Percentiles rank a stretch among this genome's conserved stretches.
phyloP scores from a whole-genome alignment of 768 basidiomycete species.

The Pholiota molesta region DNA sequence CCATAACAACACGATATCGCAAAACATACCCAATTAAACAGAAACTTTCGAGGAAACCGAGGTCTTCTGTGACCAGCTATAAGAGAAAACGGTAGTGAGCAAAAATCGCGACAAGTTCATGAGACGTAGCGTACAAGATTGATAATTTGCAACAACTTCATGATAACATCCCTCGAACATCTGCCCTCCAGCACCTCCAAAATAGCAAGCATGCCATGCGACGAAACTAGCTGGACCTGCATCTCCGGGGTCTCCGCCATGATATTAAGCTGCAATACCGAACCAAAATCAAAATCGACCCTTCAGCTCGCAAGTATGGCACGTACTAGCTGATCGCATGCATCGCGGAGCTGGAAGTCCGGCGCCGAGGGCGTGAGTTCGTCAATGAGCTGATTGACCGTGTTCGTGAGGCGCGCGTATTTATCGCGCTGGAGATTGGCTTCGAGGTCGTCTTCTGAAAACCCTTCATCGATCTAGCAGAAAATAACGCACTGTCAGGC shows the following conservation, averaged over 20 bases:
- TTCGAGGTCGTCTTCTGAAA: conserved; percentile 89
- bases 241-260: conserved; percentile 83
- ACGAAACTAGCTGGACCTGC: conserved; percentile 84
- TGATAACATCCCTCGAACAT: conserved; percentile 82
- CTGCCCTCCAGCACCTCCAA: conserved; percentile 90
- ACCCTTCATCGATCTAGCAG: conserved; percentile 86
- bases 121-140: conserved; percentile 66
- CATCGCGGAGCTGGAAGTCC: conserved; percentile 81
- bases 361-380: conserved; percentile 80
- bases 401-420: conserved; percentile 81
- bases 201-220: conserved; percentile 94
- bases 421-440: conserved; percentile 93
- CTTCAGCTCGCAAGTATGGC: conserved; percentile 3
- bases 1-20: conserved; percentile 55
- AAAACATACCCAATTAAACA: conserved; percentile 79
- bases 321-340: conserved; percentile 85
- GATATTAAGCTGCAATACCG: conserved; percentile 62
- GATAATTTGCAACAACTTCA: conserved; percentile 85
- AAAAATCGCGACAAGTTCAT: background rate
- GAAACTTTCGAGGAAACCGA: conserved; percentile 91
- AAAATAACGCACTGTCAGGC: background rate
- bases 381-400: conserved; percentile 85
- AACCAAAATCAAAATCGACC: conserved; percentile 1
- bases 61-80: conserved; percentile 70
- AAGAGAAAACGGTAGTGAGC: conserved; percentile 30